Conservation (phyloP, 164 flowering plant species). For the Amborella trichopoda region DNA sequence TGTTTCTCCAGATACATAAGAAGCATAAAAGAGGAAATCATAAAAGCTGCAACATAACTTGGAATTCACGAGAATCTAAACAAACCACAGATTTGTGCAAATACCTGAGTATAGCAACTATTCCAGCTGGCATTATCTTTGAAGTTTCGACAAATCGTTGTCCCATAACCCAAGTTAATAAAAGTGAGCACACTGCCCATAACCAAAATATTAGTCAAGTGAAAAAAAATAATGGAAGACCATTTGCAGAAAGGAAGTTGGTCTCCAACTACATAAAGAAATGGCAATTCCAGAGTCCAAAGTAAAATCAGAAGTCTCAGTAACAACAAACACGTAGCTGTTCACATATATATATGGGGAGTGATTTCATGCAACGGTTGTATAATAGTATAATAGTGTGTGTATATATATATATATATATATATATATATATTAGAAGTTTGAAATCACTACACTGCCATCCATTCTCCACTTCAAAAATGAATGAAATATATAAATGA, state of each 20-base stretch:
- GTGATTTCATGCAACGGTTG: no score
- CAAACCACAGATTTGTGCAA: background rate
- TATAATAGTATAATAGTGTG: no score
- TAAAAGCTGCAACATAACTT: background rate
- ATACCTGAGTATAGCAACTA: constrained; percentile 87
- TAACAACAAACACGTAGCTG: background rate
- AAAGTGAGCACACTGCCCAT: constrained; percentile 54
- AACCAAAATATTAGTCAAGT: background rate
- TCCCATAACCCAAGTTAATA: constrained; percentile 72
- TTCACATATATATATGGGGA: background rate
- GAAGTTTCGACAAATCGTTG: constrained; percentile 74
- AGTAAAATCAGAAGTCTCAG: background rate
- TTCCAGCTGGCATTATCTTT: constrained; percentile 94
- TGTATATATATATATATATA: no score
- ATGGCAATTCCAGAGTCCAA: background rate
- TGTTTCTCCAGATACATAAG: background rate
- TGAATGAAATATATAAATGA: no score
- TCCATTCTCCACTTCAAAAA: no score
- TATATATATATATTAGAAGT: no score
- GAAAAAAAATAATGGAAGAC: background rate
- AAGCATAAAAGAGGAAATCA: background rate
- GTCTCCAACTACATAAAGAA: background rate
- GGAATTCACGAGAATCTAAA: background rate
- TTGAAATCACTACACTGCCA: no score
- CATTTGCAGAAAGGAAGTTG: background rate